Evolutionary conservation across 176 grass and related monocot species (phyloP), one percentile per base, ranked within the genome.

Genomic region (Dendrocalamus sinicus): DNA sequence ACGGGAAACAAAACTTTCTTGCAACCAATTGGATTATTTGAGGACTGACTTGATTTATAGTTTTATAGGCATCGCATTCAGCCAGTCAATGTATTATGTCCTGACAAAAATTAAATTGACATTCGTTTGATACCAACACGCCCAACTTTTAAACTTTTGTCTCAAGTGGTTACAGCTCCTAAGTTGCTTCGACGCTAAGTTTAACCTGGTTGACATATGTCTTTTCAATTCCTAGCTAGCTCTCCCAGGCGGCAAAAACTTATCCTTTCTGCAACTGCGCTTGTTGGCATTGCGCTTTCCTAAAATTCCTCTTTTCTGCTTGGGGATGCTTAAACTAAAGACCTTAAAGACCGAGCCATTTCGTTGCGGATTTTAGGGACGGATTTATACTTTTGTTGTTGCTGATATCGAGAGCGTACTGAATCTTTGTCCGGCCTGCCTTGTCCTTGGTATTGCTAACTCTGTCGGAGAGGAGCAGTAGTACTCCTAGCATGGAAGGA

Each of bases 171-270:
- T 75, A 32, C 7, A 58, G 20, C 35, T 47, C 32, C 2, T 53
- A 57, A 60, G 62, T 82, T 82, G 41, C 79, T 82, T 88, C 43
- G 79, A 70, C 72, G 79, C 72, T 88, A 88, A 83, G 72, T 76
- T 82, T 63, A 68, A 76, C n/a, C 58, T 17, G 78, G 70, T 68
- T 87, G 78, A 67, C 78, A 44, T 81, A 37, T 19, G 17, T 16
- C 64, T 16, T 67, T 15, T 76, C 65, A 39, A 47, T 48, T 67
- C 41, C 9, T 15, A 47, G n/a, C 62, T 58, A 44, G 51, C 41
- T 48, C n/a, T 53, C 8, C 10, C 10, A 12, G 28, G 24, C 70
- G 47, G 55, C 57, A 22, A 28, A 50, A 62, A 16, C 67, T 62
- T 65, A 63, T 22, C 45, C 77, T 63, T 72, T 54, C 48, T 73